Evolutionary conservation across 192 early-diverging fungal species (phyloP).

Genomic region (Mortierella hygrophila): DNA sequence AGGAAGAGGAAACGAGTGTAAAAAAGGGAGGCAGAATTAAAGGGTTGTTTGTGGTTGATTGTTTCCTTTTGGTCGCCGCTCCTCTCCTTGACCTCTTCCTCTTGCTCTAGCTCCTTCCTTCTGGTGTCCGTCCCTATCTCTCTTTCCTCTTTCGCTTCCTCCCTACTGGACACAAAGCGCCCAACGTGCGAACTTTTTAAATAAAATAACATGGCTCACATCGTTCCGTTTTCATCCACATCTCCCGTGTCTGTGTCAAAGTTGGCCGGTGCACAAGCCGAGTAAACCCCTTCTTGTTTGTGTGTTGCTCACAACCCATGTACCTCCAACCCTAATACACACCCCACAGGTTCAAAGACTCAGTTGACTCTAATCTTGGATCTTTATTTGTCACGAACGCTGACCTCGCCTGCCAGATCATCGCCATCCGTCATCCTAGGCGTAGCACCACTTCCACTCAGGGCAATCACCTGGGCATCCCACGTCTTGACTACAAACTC

Average conservation of each 20-base stretch:
- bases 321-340: neutral
- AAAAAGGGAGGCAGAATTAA: neutral
- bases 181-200: constrained; percentile 1
- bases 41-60: neutral
- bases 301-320: neutral
- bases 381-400: constrained; percentile 37
- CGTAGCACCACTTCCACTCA: neutral
- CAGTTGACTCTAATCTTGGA: neutral
- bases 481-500: constrained; percentile 31
- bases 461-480: constrained; percentile 30
- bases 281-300: neutral
- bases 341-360: neutral
- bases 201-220: neutral
- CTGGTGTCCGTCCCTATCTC: neutral
- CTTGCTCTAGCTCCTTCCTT: neutral
- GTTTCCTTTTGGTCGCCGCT: too few relatives aligned
- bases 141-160: neutral
- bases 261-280: neutral
- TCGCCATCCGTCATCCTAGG: constrained; percentile 3
- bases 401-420: neutral
- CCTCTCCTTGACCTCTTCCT: neutral
- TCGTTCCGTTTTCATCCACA: constrained; percentile 21
- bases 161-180: neutral
- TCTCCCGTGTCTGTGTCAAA: neutral
- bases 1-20: neutral